Evolutionary conservation across 805 yeast species (phyloP).

Genomic region (Myxozyma neglecta): DNA sequence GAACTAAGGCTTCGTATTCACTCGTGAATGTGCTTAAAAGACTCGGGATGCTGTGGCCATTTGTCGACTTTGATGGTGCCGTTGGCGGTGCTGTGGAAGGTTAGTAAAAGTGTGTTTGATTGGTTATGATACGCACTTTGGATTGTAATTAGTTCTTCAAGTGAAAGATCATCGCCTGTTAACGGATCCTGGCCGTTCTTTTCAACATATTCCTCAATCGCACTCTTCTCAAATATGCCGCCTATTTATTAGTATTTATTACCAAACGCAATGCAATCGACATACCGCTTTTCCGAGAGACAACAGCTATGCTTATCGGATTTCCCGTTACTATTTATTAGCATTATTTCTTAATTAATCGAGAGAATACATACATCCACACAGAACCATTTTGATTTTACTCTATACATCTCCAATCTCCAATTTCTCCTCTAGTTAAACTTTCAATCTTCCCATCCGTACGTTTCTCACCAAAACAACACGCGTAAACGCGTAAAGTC

Average conservation of each 20-base stretch:
- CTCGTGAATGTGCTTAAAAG: slow-evolving; percentile 72
- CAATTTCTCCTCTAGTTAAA: background rate
- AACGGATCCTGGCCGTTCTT: slow-evolving; percentile 76
- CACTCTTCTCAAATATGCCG: slow-evolving; percentile 62
- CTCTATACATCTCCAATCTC: background rate
- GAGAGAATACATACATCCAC: slow-evolving; percentile 9
- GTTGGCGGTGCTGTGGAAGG: slow-evolving; percentile 34
- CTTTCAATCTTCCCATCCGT: background rate
- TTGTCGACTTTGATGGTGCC: slow-evolving; percentile 47
- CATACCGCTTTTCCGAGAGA: slow-evolving; percentile 49
- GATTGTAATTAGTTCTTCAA: slow-evolving; percentile 57
- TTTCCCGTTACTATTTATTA: slow-evolving; percentile 60
- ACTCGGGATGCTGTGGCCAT: slow-evolving; percentile 70
- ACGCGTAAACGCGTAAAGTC: too few species aligned
- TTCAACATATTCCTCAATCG: slow-evolving; percentile 61
- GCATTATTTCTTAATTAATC: too few species aligned
- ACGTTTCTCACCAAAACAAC: background rate
- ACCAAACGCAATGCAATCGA: background rate
- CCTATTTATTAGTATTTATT: slow-evolving; percentile 47
- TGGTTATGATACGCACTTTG: slow-evolving; percentile 27
- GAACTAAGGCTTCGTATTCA: slow-evolving; percentile 84
- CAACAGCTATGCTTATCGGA: slow-evolving; percentile 66
- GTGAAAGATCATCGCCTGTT: slow-evolving; percentile 56
- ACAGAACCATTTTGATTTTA: background rate
- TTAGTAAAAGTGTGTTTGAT: background rate